phyloP scores from a whole-genome alignment of 192 early-diverging fungal species.

The Coemansia sp. region DNA sequence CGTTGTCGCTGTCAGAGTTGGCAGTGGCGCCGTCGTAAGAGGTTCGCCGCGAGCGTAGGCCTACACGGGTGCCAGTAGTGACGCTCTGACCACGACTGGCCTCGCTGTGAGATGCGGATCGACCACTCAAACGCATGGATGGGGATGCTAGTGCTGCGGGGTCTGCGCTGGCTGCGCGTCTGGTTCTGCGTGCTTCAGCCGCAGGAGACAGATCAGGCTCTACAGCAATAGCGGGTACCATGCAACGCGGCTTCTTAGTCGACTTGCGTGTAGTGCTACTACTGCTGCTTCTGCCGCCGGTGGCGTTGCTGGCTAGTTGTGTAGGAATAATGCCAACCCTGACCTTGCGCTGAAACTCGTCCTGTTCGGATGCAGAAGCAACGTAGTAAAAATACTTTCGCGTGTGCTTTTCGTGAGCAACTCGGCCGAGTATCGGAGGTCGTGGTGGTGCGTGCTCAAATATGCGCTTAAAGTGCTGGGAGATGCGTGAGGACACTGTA shows the following conservation, averaged over 20 bases:
- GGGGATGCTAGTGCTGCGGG: slow-evolving; percentile 2
- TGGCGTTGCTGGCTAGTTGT: slow-evolving; percentile 15
- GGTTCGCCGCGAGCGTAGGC: slow-evolving; percentile 32
- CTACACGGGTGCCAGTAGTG: background rate
- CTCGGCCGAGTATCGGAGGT: slow-evolving; percentile 68
- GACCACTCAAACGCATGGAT: background rate
- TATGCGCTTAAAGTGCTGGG: slow-evolving; percentile 83
- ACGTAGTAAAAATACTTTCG: slow-evolving; percentile 76
- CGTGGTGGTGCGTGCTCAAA: slow-evolving; percentile 73
- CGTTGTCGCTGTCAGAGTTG: slow-evolving; percentile 36
- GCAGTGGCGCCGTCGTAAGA: slow-evolving; percentile 31
- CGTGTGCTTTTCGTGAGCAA: slow-evolving; percentile 66
- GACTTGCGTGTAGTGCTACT: slow-evolving; percentile 10
- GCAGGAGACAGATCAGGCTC: slow-evolving; percentile 31
- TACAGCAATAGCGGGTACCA: slow-evolving; percentile 46
- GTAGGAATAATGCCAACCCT: slow-evolving; percentile 37
- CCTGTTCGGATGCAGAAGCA: slow-evolving; percentile 54
- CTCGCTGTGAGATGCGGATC: slow-evolving; percentile 6
- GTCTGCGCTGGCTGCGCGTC: slow-evolving; percentile 38
- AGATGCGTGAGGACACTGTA: slow-evolving; percentile 86
- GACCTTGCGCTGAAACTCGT: slow-evolving; percentile 45
- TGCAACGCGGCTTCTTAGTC: slow-evolving; percentile 43
- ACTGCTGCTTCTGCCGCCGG: slow-evolving; percentile 1
- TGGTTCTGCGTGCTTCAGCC: slow-evolving; percentile 16
- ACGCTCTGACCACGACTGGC: background rate